Evolutionary conservation across 1,284 basidiomycete species (phyloP).

Genomic region (Austroboletus olivaceoglutinosus): DNA sequence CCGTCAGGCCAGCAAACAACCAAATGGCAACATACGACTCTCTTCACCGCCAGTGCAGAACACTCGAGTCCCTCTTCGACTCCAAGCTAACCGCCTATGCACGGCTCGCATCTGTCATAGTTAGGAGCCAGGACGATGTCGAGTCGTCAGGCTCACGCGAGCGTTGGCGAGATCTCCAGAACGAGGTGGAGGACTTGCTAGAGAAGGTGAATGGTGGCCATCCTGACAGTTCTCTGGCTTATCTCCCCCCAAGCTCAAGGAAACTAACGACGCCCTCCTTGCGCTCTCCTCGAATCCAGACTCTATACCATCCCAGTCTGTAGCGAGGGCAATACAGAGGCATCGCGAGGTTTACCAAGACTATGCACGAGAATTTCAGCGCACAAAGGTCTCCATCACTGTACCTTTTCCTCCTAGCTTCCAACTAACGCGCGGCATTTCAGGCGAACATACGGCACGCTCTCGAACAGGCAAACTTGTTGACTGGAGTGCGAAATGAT

Average conservation of each 20-base stretch:
- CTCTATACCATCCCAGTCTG: conserved; percentile 73
- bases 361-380: conserved; percentile 76
- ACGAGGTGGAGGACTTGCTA: conserved; percentile 84
- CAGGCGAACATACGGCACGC: conserved; percentile 83
- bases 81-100: conserved; percentile 88
- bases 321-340: conserved; percentile 85
- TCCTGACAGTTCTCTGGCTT: conserved; percentile 4
- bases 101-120: conserved; percentile 76
- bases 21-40: conserved; percentile 73
- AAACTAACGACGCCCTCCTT: conserved; percentile 77
- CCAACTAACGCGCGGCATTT: conserved; percentile 1
- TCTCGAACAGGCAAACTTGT: conserved; percentile 81
- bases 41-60: conserved; percentile 83
- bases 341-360: conserved; percentile 91
- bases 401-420: background rate
- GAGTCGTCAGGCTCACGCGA: conserved; percentile 68
- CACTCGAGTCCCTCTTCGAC: conserved; percentile 88
- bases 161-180: conserved; percentile 78
- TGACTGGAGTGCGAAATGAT: conserved; percentile 92
- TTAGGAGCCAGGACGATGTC: conserved; percentile 60
- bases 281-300: conserved; percentile 66
- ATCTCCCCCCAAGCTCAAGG: conserved; percentile 62
- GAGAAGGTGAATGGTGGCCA: conserved; percentile 64
- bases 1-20: background rate
- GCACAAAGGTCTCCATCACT: conserved; percentile 68